These are phyloP conservation scores for Globisporangium uncinulatum DNA, from an alignment of 352 stramenopile genomes.

Conservation along the genomic window DNA sequence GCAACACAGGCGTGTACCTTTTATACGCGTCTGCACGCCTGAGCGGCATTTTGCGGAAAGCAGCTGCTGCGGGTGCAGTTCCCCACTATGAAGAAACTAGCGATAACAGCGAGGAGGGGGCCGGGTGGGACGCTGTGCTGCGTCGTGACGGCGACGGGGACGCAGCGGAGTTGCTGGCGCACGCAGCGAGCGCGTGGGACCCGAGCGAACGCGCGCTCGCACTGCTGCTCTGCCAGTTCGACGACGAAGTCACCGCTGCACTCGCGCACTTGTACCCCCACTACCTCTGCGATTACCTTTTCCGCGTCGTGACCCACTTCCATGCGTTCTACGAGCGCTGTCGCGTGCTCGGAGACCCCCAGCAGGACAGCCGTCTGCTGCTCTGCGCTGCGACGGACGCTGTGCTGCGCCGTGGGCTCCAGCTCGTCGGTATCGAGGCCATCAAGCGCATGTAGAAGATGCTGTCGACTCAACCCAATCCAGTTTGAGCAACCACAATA, in stretches of 20 bases:
- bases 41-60: slow-evolving; percentile 68
- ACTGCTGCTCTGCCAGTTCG: slow-evolving; percentile 72
- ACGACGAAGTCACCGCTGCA: slow-evolving; percentile 58
- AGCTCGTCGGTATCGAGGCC: slow-evolving; percentile 60
- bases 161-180: slow-evolving; percentile 27
- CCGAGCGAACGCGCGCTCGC: slow-evolving; percentile 58
- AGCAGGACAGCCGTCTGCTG: slow-evolving; percentile 60
- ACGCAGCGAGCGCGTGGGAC: slow-evolving; percentile 53
- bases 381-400: slow-evolving; percentile 72
- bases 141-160: slow-evolving; percentile 11
- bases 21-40: slow-evolving; percentile 76
- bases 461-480: background rate
- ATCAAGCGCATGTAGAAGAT: slow-evolving; percentile 61
- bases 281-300: slow-evolving; percentile 80
- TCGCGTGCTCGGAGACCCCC: slow-evolving; percentile 56
- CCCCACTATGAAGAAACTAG: slow-evolving; percentile 3
- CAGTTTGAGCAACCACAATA: too few species aligned
- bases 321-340: slow-evolving; percentile 82
- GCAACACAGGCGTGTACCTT: slow-evolving; percentile 81
- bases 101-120: slow-evolving; percentile 6
- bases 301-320: slow-evolving; percentile 71
- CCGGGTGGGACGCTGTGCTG: slow-evolving; percentile 14
- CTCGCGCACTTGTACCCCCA: slow-evolving; percentile 65
- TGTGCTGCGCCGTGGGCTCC: slow-evolving; percentile 56
- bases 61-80: slow-evolving; percentile 12